phyloP scores from a whole-genome alignment of 83 land plant genomes.

The Picea mariana region DNA sequence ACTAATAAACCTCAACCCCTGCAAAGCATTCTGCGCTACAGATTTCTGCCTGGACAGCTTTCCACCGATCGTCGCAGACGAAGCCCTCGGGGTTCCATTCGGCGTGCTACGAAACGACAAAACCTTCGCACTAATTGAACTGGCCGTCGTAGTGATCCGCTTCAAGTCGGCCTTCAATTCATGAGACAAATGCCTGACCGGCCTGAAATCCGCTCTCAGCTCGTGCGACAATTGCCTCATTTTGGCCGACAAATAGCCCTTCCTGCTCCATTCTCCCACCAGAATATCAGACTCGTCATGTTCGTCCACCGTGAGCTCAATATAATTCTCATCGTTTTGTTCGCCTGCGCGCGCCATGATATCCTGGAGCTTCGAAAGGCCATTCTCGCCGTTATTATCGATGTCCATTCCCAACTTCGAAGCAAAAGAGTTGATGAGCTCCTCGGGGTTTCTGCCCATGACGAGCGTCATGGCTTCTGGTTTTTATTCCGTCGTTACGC shows the following conservation, averaged over 20 bases:
- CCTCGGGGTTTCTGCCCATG: not conserved
- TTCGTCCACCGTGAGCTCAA: constrained; percentile 50
- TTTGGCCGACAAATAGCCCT: constrained; percentile 14
- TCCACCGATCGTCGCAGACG: not conserved
- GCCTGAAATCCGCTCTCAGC: constrained; percentile 4
- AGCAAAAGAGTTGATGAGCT: not conserved
- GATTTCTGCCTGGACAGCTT: constrained; percentile 39
- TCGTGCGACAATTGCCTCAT: constrained; percentile 38
- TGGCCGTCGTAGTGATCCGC: constrained; percentile 22
- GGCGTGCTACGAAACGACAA: constrained; percentile 1
- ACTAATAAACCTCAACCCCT: constrained; percentile 62
- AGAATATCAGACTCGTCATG: constrained; percentile 14
- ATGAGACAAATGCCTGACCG: not conserved
- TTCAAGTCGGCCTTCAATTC: constrained; percentile 19
- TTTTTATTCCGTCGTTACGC: no score
- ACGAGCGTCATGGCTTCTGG: not conserved
- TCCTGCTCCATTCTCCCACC: constrained; percentile 11
- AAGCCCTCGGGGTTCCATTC: not conserved
- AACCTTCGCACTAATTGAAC: not conserved
- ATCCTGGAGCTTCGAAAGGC: not conserved
- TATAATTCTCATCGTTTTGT: constrained; percentile 22
- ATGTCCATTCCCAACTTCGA: not conserved
- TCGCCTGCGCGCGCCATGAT: not conserved
- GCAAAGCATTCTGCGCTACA: constrained; percentile 50
- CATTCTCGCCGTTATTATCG: not conserved